These are phyloP conservation scores for Populus simonii DNA, from an alignment of 345 rosid genomes.

Conservation along the genomic window DNA sequence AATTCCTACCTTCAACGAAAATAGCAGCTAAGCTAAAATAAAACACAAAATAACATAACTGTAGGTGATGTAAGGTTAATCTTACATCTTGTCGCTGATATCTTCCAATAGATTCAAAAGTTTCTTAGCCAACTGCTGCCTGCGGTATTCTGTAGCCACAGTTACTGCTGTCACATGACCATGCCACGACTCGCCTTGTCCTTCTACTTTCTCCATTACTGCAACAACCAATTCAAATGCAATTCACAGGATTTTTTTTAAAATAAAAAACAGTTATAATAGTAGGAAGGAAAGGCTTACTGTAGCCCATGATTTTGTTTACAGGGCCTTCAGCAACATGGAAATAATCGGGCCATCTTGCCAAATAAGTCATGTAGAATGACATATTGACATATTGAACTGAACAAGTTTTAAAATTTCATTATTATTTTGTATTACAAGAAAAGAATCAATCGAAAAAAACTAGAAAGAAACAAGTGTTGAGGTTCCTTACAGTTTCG, in stretches of 20 bases:
- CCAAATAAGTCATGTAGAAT: constrained; percentile 93
- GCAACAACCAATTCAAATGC: constrained; percentile 22
- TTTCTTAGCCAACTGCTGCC: constrained; percentile 88
- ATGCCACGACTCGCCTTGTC: constrained; percentile 98
- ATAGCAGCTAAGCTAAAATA: background rate
- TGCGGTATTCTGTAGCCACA: constrained; percentile 78
- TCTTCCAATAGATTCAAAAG: constrained; percentile 87
- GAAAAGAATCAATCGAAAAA: background rate
- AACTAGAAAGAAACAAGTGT: background rate
- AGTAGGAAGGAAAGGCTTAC: constrained; percentile 31
- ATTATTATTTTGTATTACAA: background rate
- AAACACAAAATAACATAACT: background rate
- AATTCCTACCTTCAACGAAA: background rate
- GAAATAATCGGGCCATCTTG: constrained; percentile 95
- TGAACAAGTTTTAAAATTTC: constrained; percentile 15
- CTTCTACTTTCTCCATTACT: constrained; percentile 98
- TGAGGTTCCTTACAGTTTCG: constrained; percentile 56
- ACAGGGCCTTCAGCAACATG: constrained; percentile 89
- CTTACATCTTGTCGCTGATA: constrained; percentile 85
- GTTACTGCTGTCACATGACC: constrained; percentile 98
- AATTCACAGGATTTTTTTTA: background rate
- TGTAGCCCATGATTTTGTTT: constrained; percentile 80
- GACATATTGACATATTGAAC: constrained; percentile 99
- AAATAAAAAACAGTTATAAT: background rate
- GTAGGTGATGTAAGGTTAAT: background rate